Conservation (phyloP, 768 basidiomycete species). For the Tricholoma flavovirens region DNA sequence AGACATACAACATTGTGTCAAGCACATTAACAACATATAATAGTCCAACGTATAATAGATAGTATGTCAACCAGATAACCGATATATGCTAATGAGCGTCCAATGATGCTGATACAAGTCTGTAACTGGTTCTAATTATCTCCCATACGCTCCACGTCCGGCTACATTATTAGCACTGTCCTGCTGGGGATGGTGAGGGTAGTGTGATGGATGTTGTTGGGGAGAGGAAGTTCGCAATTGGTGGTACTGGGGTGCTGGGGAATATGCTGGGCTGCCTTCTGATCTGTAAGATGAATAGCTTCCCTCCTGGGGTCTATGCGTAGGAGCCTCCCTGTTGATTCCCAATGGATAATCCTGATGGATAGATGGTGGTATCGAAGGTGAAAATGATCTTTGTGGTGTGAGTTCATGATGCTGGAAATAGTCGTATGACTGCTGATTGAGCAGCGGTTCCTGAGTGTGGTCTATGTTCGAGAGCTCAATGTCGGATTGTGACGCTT, state of each 20-base stretch:
- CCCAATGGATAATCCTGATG: constrained; percentile 26
- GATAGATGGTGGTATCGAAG: constrained; percentile 38
- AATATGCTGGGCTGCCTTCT: constrained; percentile 26
- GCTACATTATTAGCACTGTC: constrained; percentile 29
- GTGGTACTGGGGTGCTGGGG: constrained; percentile 18
- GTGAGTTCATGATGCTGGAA: constrained; percentile 28
- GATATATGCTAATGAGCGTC: neutral
- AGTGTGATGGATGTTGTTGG: constrained; percentile 22
- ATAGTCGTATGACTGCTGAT: constrained; percentile 26
- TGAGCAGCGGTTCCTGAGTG: constrained; percentile 60
- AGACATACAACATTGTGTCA: too few species aligned
- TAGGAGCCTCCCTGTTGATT: constrained; percentile 52
- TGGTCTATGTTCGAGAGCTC: constrained; percentile 56
- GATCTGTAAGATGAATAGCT: constrained; percentile 27
- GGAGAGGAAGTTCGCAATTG: constrained; percentile 9
- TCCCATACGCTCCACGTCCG: constrained; percentile 36
- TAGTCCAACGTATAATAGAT: neutral
- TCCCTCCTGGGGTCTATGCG: constrained; percentile 52
- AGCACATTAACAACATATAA: too few species aligned
- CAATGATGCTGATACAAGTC: neutral
- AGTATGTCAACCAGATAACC: neutral
- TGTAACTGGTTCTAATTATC: constrained; percentile 10
- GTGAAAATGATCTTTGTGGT: constrained; percentile 35
- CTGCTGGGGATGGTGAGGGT: constrained; percentile 21
- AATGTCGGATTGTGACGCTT: constrained; percentile 27